Evolutionary conservation across 164 flowering plant genomes (phyloP), one percentile per base, ranked within the genome.

Genomic region (Vitis riparia): DNA sequence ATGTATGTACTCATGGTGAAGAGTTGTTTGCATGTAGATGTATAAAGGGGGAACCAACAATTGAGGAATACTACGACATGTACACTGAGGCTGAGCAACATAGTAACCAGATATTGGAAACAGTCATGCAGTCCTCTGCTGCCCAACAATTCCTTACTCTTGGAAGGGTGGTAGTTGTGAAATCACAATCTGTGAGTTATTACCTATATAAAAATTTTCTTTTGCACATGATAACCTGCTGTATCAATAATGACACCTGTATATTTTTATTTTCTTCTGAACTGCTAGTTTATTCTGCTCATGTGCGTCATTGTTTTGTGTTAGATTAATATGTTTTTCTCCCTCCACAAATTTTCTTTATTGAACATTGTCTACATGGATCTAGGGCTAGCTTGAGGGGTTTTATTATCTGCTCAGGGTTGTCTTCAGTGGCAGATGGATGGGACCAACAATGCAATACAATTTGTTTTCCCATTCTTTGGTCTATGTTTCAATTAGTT

Each of bases 1-100:
- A 32, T 32, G 6, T 32, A 32, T 32, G 7, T 23, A 32, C 29
- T 14, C 23, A 59, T 64, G 7, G 61, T 58, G 57, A 55, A 29
- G 51, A 51, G 60, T 14, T 72, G 14, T 74, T 72, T 75, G 63
- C 73, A 10, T 86, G 75, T 78, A 96, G 98, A 72, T 96, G 99
- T 71, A 89, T 93, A 80, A 89, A 89, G 73, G 97, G 98, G 73
- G 99, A 93, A 80, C 95, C 98, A 23, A 85, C 90, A 51, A 93
- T 96, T 69, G 98, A 96, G 81, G 99, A 96, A 71, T 96, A 96
- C 78, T 90, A 80, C 72, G 96, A 88, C 57, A 79, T 88, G 85
- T 78, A 76, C 74, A 59, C 70, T 11, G 92, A 93, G 72, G 97
- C 94, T 72, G 94, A 96, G 72, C 74, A 68, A 51, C 71, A 76